Percentiles rank a stretch among this genome's conserved stretches.
Conservation (phyloP, 139 green algal genomes). For the Picochlorum sp. region DNA sequence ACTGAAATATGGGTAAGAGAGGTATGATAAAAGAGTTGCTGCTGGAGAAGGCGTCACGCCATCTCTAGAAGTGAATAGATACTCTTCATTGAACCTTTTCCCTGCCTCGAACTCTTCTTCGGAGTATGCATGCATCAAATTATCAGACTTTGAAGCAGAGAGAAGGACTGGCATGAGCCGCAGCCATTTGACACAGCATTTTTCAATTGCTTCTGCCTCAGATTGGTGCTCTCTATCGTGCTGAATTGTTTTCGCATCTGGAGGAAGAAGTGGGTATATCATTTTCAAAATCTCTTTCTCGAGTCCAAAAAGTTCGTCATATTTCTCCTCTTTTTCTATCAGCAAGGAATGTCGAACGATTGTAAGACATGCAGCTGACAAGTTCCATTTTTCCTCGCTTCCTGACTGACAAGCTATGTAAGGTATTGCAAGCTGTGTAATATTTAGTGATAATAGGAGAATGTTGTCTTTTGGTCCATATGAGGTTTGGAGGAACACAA, state of each 20-base stretch:
- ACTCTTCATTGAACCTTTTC: too few relatives aligned
- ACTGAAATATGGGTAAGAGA: conserved; percentile 32
- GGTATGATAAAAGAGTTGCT: conserved; percentile 29
- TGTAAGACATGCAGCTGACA: conserved; percentile 25
- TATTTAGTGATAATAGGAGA: not conserved
- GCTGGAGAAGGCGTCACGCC: conserved; percentile 17
- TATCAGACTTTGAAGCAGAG: not conserved
- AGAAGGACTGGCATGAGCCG: conserved; percentile 28
- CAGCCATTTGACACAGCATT: conserved; percentile 28
- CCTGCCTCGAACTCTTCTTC: not conserved
- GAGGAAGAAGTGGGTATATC: conserved; percentile 26
- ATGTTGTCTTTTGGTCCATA: not conserved
- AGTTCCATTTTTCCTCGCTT: conserved; percentile 24
- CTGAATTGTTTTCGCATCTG: conserved; percentile 7
- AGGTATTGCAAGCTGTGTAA: not conserved
- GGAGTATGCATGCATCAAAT: conserved; percentile 8
- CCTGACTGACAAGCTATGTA: not conserved
- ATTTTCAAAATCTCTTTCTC: conserved; percentile 13
- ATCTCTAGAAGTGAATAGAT: not conserved
- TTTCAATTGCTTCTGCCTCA: conserved; percentile 25
- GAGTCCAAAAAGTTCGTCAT: conserved; percentile 14
- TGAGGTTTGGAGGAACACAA: too few relatives aligned
- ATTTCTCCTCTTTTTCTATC: not conserved
- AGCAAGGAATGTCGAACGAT: conserved; percentile 32
- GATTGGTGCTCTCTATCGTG: not conserved